Evolutionary conservation across 257 asterid species (phyloP), one percentile per base, ranked within the genome.

Genomic region (Nicotiana sylvestris): DNA sequence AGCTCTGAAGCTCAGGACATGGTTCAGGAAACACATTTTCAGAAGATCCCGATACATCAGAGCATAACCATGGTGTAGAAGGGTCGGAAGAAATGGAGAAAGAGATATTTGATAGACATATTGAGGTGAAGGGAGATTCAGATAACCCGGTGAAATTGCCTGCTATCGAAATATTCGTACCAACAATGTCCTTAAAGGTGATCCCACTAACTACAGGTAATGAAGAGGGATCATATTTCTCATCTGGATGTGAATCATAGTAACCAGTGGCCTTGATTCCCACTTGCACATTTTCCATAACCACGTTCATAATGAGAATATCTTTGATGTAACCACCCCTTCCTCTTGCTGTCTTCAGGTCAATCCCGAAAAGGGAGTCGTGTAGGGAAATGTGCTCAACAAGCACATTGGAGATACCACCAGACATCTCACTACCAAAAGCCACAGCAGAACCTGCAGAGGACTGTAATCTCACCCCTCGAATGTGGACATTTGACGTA

Each of bases 381-480:
- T 82, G 90, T 13, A 97, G 60, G 51, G 83, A 82, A 39, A 90
- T 87, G 10, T 85, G 78, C 89, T 97, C 98, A 7, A 90, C 92
- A 3, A 93, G 81, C 49, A 97, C 43, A 10, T 58, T 39, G 37
- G 99, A 95, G 78, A 97, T 91, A 29, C 99, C 99, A 11, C 99
- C 99, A 0, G 99, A 97, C 99, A 97, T 97, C 81, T 97, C 98
- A 65, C 96, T 95, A 29, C 99, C 99, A 53, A 95, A 84, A 61
- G 97, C 98, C 3, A 97, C 66, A 3, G 91, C 97, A 1, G 99
- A 84, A 51, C 99, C 98, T 1, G 88, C 69, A 30, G 88, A 85
- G 4, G 98, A 91, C 68, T 86, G 92, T 29, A 97, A 84, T 11
- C 78, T 87, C 60, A 85, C 85, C 74, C 82, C 86, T 66, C 94